Base-by-base conservation (phyloP, 73 alveolate species). In the Symbiodinium pilosum region DNA sequence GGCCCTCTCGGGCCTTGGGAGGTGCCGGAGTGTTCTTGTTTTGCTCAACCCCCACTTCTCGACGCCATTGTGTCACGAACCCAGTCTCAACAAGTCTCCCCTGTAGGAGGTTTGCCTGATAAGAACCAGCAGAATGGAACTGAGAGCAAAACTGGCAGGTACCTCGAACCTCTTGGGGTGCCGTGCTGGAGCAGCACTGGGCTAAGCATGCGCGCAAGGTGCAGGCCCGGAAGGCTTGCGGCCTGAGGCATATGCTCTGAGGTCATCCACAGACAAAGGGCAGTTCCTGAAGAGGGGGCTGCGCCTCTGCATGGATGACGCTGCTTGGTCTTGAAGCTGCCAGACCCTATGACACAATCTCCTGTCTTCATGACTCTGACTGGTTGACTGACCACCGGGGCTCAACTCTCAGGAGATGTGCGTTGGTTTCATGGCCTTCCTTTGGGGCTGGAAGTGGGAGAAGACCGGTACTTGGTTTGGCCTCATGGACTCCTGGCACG, bases 361-460 rank as follows among this genome's bases (percentile, higher is more conserved):
- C 43, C 43, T 26, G 40, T 47, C 0, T 1, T 47, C 6, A 47
- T n/a, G n/a, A n/a, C n/a, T n/a, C n/a, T n/a, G n/a, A n/a, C n/a
- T n/a, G n/a, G 91, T 41, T 4, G 91, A 54, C 71, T 4, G 26
- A 54, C 18, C 34, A 24, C 91, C 26, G 2, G 30, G 8, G 9
- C 81, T 41, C 2, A 1, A 21, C 26, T 36, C 38, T 34, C 41
- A 88, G 95, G 95, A 88, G 86, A 34, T 30, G 30, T 88, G 95
- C 47, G 73, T 88, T 16, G 86, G 87, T 43, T 88, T 88, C 69
- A 56, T 88, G 44, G 95, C 95, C 43, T 88, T 88, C 44, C 71
- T 88, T 18, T 88, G 95, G 95, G 95, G 95, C 39, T 88, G 95
- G 95, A 88, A 88, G 54, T 88, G 95, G 95, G 95, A 88, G 86